Evolutionary conservation across 176 grass and related monocot species (phyloP), one percentile per base, ranked within the genome.

Genomic region (Carex kokanica): DNA sequence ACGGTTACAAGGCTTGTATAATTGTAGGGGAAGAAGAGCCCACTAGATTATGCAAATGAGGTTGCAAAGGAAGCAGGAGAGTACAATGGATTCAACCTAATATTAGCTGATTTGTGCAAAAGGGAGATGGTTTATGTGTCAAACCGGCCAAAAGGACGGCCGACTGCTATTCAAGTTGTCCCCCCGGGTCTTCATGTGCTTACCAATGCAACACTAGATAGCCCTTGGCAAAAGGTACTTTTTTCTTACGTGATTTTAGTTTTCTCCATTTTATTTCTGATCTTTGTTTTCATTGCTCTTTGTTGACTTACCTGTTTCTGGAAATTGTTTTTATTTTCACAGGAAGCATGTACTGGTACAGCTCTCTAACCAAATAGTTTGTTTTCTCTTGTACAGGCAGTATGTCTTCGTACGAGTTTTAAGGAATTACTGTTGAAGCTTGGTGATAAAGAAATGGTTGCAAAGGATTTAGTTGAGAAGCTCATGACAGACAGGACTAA

Each of bases 51-150:
- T 83, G 96, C 91, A 85, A 90, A 86, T 16, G 91, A 93, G 60
- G 84, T 95, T n/a, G 91, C 83, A 13, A 86, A 83, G 58, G 96
- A 99, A 86, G 96, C 93, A 81, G 86, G 90, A 14, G 86, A 91
- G 34, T 99, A 99, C 91, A 95, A 99, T 74, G 96, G 96, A 24
- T 99, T 99, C 84, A 95, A 99, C 86, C 88, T 95, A 59, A 86
- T 99, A 80, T 56, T 95, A 38, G 93, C 96, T 78, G 93, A 99
- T 85, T 74, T 95, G 57, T 83, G 84, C 72, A 74, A 78, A 64
- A 91, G 91, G 49, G 64, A 90, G 55, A 99, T 93, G 96, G 92
- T 93, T 7, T 95, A 89, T 66, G 83, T 92, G 68, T 95, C 96
- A 18, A 99, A 95, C 60, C 66, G 93, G 18, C 93, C 92, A 13